Base-by-base conservation (phyloP, 495 filamentous ascomycete genomes). In the Neurospora hispaniola region DNA sequence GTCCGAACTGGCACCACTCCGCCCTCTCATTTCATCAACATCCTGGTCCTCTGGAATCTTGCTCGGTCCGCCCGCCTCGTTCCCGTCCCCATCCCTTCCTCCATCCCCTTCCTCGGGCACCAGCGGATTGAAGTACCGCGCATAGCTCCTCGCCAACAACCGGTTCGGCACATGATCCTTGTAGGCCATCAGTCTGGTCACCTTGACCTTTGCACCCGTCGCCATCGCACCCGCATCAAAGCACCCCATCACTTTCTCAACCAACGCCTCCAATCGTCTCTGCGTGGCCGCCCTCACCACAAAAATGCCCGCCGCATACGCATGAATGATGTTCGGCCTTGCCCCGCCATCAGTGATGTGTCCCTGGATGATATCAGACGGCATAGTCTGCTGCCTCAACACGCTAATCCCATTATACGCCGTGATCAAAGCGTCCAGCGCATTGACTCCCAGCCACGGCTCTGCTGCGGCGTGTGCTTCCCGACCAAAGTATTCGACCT, bases 381-480 rank as follows among this genome's bases (percentile, higher is more conserved):
- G 88, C 80, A 87, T 84, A 6, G 88, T 86, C 78, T 91, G 89
- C 76, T 91, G 89, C 6, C 90, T 85, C 3, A 92, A 82, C 1
- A 88, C 86, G 0, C 87, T 83, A 5, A 91, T 79, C 69, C 86
- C 86, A 74, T 90, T 91, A 78, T 91, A 92, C 5, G 87, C 85
- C 0, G 83, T 81, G 12, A 91, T 83, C 23, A 90, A 75, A 1
- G 88, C 89, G 74, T 91, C 89, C 8, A 91, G 84, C 0, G 89
- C 89, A 72, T 92, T 92, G 70, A 90, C 82, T 0, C 88, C 88
- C 8, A 86, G 80, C 89, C 89, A 91, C 0, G 89, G 90, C 42
- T 84, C 86, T n/a, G 86, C 87, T 1, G 89, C 89, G 0, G 89
- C 89, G 73, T 91, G 81, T 14, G 79, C 85, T 71, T 83, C 85